A percentile compares a stretch with the other conserved stretches of the same genome.
These are phyloP conservation scores for Candida sp. DNA, from an alignment of 1,139 yeast species.

Conservation along the genomic window DNA sequence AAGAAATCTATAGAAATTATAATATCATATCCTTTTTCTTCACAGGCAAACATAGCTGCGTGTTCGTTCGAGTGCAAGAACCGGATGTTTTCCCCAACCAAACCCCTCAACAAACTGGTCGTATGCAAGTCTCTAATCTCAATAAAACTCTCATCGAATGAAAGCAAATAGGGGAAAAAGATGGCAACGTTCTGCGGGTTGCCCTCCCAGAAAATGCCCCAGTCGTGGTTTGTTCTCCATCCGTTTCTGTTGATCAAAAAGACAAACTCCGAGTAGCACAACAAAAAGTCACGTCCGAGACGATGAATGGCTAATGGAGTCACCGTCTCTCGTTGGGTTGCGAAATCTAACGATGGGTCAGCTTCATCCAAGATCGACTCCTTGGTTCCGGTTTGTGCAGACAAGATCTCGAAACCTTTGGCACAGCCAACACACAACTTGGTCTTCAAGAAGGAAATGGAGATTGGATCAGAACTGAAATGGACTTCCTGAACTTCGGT, in stretches of 20 bases:
- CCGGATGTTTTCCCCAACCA: conserved; percentile 93
- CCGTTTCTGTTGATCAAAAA: conserved; percentile 95
- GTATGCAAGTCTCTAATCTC: conserved; percentile 93
- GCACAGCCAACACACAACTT: conserved; percentile 95
- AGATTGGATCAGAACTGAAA: conserved; percentile 88
- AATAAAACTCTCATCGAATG: conserved; percentile 89
- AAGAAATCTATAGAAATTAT: conserved; percentile 91
- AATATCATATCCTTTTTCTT: conserved; percentile 89
- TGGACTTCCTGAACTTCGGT: conserved; percentile 75
- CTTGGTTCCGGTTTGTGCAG: conserved; percentile 76
- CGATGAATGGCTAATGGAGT: conserved; percentile 94
- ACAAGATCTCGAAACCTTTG: conserved; percentile 93
- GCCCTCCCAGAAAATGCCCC: conserved; percentile 98
- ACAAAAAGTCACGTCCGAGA: conserved; percentile 83
- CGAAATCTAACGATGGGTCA: conserved; percentile 95
- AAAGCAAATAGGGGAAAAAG: conserved; percentile 91
- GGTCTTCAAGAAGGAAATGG: conserved; percentile 88
- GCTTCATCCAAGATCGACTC: conserved; percentile 92
- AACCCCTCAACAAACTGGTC: conserved; percentile 84
- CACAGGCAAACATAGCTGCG: conserved; percentile 93
- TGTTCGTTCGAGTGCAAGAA: conserved; percentile 90
- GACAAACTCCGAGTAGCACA: conserved; percentile 91
- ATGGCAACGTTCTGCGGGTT: conserved; percentile 91
- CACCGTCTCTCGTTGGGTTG: conserved; percentile 75
- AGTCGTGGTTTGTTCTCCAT: conserved; percentile 93